Evolutionary conservation across 2,329 filamentous ascomycete species (phyloP), one percentile per base, ranked within the genome.

Genomic region (Conoideocrella luteorostrata): DNA sequence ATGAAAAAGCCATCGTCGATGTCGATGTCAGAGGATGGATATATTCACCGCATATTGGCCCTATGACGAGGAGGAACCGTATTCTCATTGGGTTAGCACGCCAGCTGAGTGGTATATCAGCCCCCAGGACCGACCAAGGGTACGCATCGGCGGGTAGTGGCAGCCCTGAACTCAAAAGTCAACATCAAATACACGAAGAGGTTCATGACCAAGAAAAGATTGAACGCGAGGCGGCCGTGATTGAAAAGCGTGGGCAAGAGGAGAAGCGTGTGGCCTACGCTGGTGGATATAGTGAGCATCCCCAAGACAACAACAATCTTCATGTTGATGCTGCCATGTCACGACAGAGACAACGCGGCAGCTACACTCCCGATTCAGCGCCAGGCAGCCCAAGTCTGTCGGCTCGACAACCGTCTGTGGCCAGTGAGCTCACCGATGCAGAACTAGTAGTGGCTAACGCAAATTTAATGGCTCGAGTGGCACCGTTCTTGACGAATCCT

Each of bases 1-100:
- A 91, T 47, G 82, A 89, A 56, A 86, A 85, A 60, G 88, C 90
- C 1, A 72, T 96, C 4, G 86, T 96, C 1, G 91, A 97, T 58
- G 88, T 97, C 5, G 91, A 98, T 61, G 88, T 98, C 20, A 78
- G 91, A 53, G 93, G 93, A 12, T 98, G 94, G 93, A 78, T 97
- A 41, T 98, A 95, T 63, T 80, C 82, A 30, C 91, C 91, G 15
- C 87, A 91, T 56, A 77, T 75, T 52, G 89, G 88, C 0, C 89
- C 88, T 4, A 82, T 96, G 77, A 91, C 80, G 21, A 78, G 90
- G 53, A 88, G 88, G 56, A 94, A 96, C 56, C 78, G 93, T 29
- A 72, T 97, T 48, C 72, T 96, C 55, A 80, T 98, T 43, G 88
- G 90, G 1, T 72, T 97, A 20, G 91, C 91, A 12, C 77, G 90